Base-by-base conservation (phyloP, 371 early-diverging fungal genomes). In the Zancudomyces culisetae region DNA sequence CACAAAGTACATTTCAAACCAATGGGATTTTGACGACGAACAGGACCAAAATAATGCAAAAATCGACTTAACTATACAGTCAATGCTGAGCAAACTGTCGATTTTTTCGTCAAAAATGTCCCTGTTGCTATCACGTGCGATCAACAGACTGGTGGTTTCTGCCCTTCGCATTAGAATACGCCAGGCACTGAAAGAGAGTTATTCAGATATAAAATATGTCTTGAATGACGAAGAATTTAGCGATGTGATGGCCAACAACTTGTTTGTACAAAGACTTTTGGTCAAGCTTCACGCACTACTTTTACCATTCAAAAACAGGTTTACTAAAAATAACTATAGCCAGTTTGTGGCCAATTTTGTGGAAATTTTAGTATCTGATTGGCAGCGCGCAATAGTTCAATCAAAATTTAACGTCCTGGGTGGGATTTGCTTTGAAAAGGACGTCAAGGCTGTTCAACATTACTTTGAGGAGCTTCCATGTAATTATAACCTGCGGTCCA, bases 211-310 rank as follows among this genome's bases (percentile, higher is more conserved):
- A 52, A 85, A 83, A 58, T 93, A 93, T 55, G 82, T 84, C 1
- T 67, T 91, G 26, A 76, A 79, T 19, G 89, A 90, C 52, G 90
- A 90, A 27, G 92, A 93, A 62, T 91, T 88, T 61, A 76, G 78
- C 39, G 87, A 85, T 55, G 76, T 79, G 39, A 86, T 87, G 45
- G 69, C 78, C 12, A 77, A 80, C 51, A 81, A 85, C 46, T 57
- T 71, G 35, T 85, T 90, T 66, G 74, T 81, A 10, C 79, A 84
- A 51, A 73, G 88, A 30, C 85, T 90, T 55, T 60, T 74, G 21
- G 53, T 70, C 6, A 79, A 81, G 23, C 74, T 91, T 42, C 70
- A 74, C 39, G 68, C 55, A 29, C 28, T 88, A 39, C 62, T 79
- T 26, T 64, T 64, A 20, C 66, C 72, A n/a, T 78, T 75, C 56